Evolutionary conservation across 768 basidiomycete genomes (phyloP), one percentile per base, ranked within the genome.

Genomic region (Baorangia bicolor): DNA sequence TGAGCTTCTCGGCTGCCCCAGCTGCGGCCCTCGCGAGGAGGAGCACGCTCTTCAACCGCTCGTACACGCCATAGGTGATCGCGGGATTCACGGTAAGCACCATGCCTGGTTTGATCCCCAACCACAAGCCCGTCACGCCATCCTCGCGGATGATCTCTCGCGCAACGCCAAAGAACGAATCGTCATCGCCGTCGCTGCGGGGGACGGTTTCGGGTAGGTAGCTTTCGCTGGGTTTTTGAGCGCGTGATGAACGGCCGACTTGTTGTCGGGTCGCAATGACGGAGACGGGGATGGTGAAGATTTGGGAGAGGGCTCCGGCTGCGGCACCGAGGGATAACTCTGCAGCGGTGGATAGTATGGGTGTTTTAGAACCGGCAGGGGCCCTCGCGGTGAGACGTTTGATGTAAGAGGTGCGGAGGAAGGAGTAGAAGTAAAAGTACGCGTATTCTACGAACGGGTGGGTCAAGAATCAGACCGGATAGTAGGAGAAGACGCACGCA

Each of bases 241-340:
- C 14, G 27, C 34, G 31, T 10, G 31, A 60, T 0, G 77, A 71
- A 14, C 77, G 78, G 40, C 90, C 90, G 47, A 98, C 83, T 74
- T 99, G 97, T 72, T 99, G 97, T 14, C 97, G 84, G 5, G 96
- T 98, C 16, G 97, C 97, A 65, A 99, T 97, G 48, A 98, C 96
- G 8, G 93, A 85, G 14, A 98, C 96, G 11, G 97, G 97, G 62
- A 98, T 97, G 21, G 97, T 99, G 75, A 98, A 98, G 53, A 98
- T 88, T 71, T 98, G 97, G 5, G 95, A 95, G 18, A 98, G 83
- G 0, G 87, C 96, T 3, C 96, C 97, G 1, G 97, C 97, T 13
- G 90, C 65, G 2, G 97, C 97, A 12, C 97, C 96, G 18, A 99
- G 79, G 20, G 89, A 68, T 5, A 99, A 80, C 69, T 99, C 97